Percentiles rank a stretch among this genome's conserved stretches.
Evolutionary conservation across 805 yeast species (phyloP).

Genomic region (Lipomyces japonicus): DNA sequence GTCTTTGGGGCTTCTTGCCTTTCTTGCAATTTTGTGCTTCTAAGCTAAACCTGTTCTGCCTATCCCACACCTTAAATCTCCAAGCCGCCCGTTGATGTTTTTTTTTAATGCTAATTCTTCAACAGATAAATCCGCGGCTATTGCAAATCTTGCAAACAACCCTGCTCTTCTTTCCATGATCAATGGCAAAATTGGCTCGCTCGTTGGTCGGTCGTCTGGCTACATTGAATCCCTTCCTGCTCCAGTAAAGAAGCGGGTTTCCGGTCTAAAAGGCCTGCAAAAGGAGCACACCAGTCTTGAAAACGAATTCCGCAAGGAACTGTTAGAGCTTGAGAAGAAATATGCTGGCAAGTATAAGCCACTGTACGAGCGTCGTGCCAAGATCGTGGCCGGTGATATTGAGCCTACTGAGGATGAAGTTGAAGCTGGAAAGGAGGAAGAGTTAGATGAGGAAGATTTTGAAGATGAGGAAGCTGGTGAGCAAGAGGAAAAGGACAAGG

Average conservation of each 20-base stretch:
- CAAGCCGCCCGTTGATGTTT: too few species aligned
- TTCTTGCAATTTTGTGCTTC: too few species aligned
- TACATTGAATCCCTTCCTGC: conserved; percentile 75
- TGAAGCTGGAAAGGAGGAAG: conserved; percentile 63
- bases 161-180: conserved; percentile 84
- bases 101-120: too few species aligned
- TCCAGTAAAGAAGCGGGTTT: conserved; percentile 68
- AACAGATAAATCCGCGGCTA: conserved; percentile 32
- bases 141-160: conserved; percentile 58
- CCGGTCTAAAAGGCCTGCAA: conserved; percentile 79
- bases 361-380: conserved; percentile 65
- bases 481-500: conserved; percentile 40
- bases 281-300: conserved; percentile 75
- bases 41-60: too few species aligned
- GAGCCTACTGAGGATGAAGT: conserved; percentile 81
- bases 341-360: conserved; percentile 71
- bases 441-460: conserved; percentile 42
- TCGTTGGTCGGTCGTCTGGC: conserved; percentile 84
- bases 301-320: conserved; percentile 85
- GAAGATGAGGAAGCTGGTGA: conserved; percentile 36
- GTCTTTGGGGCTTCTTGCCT: too few species aligned
- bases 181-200: conserved; percentile 78
- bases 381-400: conserved; percentile 63
- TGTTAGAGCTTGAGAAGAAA: conserved; percentile 79
- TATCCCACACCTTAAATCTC: too few species aligned